Conservation (phyloP, 23 red algal species). For the Agarophyton chilense region DNA sequence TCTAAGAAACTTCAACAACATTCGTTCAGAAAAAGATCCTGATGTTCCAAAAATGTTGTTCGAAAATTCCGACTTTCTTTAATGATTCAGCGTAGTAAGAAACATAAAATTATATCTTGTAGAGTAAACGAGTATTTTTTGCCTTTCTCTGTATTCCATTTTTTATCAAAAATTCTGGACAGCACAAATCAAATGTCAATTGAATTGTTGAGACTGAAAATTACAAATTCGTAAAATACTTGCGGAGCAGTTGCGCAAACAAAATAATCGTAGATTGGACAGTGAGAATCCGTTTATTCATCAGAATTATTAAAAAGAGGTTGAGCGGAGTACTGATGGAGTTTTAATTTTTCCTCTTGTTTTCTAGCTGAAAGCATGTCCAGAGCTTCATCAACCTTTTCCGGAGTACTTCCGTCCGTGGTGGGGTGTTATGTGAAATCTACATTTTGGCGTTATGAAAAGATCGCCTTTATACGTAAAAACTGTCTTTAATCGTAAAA, state of each 20-base stretch:
- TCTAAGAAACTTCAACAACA: not conserved
- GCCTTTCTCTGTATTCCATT: not conserved
- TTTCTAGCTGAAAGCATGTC: too few species aligned
- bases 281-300: not conserved
- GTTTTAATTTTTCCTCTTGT: too few species aligned
- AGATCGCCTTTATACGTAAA: too few species aligned
- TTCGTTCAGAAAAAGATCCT: not conserved
- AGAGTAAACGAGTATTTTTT: not conserved
- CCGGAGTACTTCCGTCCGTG: too few species aligned
- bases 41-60: not conserved
- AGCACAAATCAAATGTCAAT: not conserved
- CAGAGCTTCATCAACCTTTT: too few species aligned
- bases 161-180: not conserved
- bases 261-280: not conserved
- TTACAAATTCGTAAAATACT: not conserved
- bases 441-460: too few species aligned
- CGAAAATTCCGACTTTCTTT: not conserved
- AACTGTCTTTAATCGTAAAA: too few species aligned
- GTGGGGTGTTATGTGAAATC: too few species aligned
- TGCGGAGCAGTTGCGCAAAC: not conserved
- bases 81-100: constrained; percentile 5
- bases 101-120: constrained; percentile 30
- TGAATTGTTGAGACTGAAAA: not conserved
- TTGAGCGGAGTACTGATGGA: too few species aligned
- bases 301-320: not conserved